Percentiles rank a stretch among this genome's conserved stretches.
phyloP scores from a whole-genome alignment of 192 early-diverging fungal species.

The Funneliformis mosseae region DNA sequence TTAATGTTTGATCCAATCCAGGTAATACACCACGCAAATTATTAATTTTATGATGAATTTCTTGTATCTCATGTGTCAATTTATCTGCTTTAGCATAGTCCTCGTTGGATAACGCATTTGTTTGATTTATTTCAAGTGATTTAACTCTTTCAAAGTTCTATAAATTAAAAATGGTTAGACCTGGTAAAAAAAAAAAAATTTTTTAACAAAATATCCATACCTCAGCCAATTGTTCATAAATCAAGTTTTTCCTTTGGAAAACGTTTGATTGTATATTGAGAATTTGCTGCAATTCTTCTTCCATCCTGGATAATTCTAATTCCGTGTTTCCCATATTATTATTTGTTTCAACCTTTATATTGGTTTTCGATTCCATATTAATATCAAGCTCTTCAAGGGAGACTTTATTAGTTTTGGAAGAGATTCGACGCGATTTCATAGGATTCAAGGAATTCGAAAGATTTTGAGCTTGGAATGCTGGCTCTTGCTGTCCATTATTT shows the following conservation, averaged over 20 bases:
- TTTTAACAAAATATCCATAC: not conserved
- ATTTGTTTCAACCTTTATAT: not conserved
- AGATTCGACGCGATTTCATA: not conserved
- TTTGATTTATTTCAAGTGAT: slow-evolving; percentile 19
- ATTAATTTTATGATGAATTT: slow-evolving; percentile 21
- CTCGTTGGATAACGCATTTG: not conserved
- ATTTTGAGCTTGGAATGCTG: not conserved
- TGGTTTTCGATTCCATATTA: not conserved
- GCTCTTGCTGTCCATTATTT: not conserved
- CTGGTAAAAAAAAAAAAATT: not conserved
- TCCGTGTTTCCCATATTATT: not conserved
- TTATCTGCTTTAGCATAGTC: slow-evolving; percentile 21
- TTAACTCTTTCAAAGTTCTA: slow-evolving; percentile 10
- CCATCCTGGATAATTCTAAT: not conserved
- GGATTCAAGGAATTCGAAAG: not conserved
- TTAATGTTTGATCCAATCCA: slow-evolving; percentile 13
- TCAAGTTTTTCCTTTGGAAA: slow-evolving; percentile 15
- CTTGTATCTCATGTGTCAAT: slow-evolving; percentile 8
- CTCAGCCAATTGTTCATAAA: slow-evolving; percentile 24
- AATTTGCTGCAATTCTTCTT: slow-evolving; percentile 16
- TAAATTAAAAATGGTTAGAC: not conserved
- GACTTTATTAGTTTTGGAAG: slow-evolving; percentile 12
- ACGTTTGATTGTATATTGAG: not conserved
- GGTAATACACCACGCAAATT: not conserved
- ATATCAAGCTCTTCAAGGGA: slow-evolving; percentile 21